Evolutionary conservation across 495 filamentous ascomycete genomes (phyloP).

Genomic region (Hypomontagnella monticulosa): DNA sequence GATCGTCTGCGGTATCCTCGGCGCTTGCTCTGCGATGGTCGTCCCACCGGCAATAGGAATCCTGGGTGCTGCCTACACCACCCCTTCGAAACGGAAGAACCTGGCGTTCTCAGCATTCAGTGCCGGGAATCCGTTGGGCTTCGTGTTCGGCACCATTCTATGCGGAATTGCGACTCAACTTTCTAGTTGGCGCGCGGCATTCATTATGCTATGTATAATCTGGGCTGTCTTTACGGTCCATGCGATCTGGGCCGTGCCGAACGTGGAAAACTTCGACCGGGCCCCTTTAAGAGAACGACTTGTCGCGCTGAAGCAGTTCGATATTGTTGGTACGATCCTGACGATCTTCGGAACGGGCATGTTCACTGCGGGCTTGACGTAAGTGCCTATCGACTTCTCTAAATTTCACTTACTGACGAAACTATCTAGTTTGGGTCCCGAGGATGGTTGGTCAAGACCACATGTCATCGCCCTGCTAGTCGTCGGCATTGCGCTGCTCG

Average conservation of each 20-base stretch:
- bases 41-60: constrained; percentile 75
- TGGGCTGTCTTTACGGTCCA: constrained; percentile 67
- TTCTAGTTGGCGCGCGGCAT: constrained; percentile 70
- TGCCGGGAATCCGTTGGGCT: constrained; percentile 76
- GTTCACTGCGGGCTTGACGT: constrained; percentile 72
- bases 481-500: constrained; percentile 65
- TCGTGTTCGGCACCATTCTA: constrained; percentile 72
- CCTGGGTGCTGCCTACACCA: constrained; percentile 69
- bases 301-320: constrained; percentile 63
- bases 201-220: constrained; percentile 69
- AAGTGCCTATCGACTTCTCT: constrained; percentile 38
- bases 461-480: constrained; percentile 71
- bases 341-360: constrained; percentile 72
- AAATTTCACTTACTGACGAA: constrained; percentile 23
- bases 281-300: constrained; percentile 55
- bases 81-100: constrained; percentile 73
- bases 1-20: constrained; percentile 70
- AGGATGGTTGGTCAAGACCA: constrained; percentile 67
- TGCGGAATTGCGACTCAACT: constrained; percentile 69
- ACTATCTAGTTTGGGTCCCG: constrained; percentile 48
- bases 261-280: constrained; percentile 60
- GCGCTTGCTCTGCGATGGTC: constrained; percentile 68
- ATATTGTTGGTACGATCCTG: constrained; percentile 68
- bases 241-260: constrained; percentile 71
- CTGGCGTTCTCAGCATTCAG: constrained; percentile 75